Percentiles rank a stretch among this genome's conserved stretches.
Evolutionary conservation across 768 basidiomycete species (phyloP).

Genomic region (Collybiopsis luxurians): DNA sequence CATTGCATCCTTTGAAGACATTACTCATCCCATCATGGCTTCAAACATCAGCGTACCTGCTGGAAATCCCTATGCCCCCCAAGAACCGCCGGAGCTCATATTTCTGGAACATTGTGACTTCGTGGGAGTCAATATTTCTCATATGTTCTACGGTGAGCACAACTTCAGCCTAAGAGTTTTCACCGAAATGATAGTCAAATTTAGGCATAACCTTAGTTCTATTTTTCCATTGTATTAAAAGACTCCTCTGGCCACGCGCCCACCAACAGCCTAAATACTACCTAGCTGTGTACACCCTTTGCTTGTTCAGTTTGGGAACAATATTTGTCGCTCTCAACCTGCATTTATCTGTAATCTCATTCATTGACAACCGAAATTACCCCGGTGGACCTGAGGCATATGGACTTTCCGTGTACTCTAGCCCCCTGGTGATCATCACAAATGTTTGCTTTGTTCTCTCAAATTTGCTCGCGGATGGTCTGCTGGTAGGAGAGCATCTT

Average conservation of each 20-base stretch:
- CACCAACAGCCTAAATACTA: background rate
- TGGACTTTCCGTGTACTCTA: too few relatives aligned
- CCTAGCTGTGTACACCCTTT: constrained; percentile 3
- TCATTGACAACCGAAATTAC: constrained; percentile 28
- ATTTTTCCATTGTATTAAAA: background rate
- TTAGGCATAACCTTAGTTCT: background rate
- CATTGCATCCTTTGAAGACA: too few relatives aligned
- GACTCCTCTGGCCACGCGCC: background rate
- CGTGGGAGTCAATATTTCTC: background rate
- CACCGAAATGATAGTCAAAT: too few relatives aligned
- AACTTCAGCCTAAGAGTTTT: background rate
- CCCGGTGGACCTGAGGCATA: constrained; percentile 27
- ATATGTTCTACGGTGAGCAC: constrained; percentile 4
- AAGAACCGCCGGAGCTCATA: constrained; percentile 1
- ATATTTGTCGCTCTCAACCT: constrained; percentile 15
- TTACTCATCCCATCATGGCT: background rate
- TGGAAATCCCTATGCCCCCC: constrained; percentile 5
- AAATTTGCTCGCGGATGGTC: constrained; percentile 17
- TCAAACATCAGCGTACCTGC: background rate
- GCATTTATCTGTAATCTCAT: constrained; percentile 22
- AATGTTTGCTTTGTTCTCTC: constrained; percentile 17
- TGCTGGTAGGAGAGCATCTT: constrained; percentile 14
- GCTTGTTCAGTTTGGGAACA: constrained; percentile 13
- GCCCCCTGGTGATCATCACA: constrained; percentile 13
- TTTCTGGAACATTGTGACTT: background rate